These are phyloP conservation scores for Paspalum vaginatum DNA, from an alignment of 176 grass and related monocot species.

Conservation along the genomic window DNA sequence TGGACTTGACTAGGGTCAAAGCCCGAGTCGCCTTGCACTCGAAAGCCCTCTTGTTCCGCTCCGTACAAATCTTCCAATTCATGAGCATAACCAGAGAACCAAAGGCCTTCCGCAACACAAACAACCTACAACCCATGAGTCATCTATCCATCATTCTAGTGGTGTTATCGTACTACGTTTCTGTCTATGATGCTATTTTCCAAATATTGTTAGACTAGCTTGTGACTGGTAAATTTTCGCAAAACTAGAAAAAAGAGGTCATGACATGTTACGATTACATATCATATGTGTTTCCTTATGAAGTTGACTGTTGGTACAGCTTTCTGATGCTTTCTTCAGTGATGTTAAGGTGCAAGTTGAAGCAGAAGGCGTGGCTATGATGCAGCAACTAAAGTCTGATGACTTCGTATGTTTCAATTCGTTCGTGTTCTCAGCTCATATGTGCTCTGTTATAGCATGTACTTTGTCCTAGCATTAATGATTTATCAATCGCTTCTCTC, in stretches of 20 bases:
- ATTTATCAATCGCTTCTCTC: neutral
- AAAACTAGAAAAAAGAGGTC: neutral
- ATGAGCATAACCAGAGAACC: too few species aligned
- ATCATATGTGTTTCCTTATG: neutral
- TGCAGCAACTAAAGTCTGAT: slow-evolving; percentile 73
- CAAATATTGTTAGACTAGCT: neutral
- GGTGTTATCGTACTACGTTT: neutral
- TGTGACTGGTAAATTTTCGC: neutral
- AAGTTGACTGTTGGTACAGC: neutral
- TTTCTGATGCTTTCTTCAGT: slow-evolving; percentile 36
- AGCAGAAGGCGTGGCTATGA: slow-evolving; percentile 68
- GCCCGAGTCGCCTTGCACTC: too few species aligned
- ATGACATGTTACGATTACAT: neutral
- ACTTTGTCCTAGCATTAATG: neutral
- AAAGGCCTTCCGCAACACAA: too few species aligned
- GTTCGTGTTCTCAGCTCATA: neutral
- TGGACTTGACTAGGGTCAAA: too few species aligned
- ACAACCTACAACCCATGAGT: too few species aligned
- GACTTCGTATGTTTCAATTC: slow-evolving; percentile 75
- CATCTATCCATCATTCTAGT: too few species aligned
- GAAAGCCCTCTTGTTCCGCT: too few species aligned
- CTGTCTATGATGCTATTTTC: neutral
- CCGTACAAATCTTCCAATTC: too few species aligned
- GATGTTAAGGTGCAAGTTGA: slow-evolving; percentile 83
- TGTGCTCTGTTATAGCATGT: neutral